Percentiles rank a stretch among this genome's conserved stretches.
Evolutionary conservation across 2,329 filamentous ascomycete species (phyloP).

Genomic region (Neoscytalidium dimidiatum): DNA sequence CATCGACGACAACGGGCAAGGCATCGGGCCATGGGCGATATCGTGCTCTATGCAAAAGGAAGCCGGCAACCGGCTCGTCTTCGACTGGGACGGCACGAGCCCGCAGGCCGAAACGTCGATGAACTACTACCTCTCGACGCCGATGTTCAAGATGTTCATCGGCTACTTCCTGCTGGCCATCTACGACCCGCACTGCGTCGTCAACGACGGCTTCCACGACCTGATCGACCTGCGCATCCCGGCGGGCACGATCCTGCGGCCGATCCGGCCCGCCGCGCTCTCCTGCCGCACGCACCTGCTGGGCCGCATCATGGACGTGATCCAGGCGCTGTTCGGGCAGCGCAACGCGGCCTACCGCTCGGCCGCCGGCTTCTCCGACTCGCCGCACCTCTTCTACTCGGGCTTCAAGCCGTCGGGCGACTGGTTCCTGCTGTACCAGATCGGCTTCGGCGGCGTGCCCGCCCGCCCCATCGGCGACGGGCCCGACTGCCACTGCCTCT

Average conservation of each 20-base stretch:
- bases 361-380: conserved; percentile 54
- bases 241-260: conserved; percentile 47
- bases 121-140: conserved; percentile 52
- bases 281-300: conserved; percentile 52
- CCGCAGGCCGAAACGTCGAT: conserved; percentile 50
- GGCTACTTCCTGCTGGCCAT: conserved; percentile 52
- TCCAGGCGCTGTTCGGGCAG: conserved; percentile 53
- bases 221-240: conserved; percentile 51
- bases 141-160: conserved; percentile 56
- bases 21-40: conserved; percentile 48
- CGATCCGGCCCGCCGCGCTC: conserved; percentile 50
- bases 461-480: conserved; percentile 51
- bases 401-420: conserved; percentile 52
- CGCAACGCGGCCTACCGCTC: conserved; percentile 49
- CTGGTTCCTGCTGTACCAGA: conserved; percentile 54
- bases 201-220: conserved; percentile 56
- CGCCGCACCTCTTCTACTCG: conserved; percentile 54
- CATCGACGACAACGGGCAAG: conserved; percentile 52
- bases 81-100: conserved; percentile 53
- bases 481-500: conserved; percentile 53
- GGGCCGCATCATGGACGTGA: conserved; percentile 51
- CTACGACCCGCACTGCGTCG: conserved; percentile 50
- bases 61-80: conserved; percentile 45
- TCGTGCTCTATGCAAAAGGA: conserved; percentile 51
- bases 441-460: conserved; percentile 53